These are phyloP conservation scores for Coemansia aciculifera DNA, from an alignment of 192 early-diverging fungal genomes.

Conservation along the genomic window DNA sequence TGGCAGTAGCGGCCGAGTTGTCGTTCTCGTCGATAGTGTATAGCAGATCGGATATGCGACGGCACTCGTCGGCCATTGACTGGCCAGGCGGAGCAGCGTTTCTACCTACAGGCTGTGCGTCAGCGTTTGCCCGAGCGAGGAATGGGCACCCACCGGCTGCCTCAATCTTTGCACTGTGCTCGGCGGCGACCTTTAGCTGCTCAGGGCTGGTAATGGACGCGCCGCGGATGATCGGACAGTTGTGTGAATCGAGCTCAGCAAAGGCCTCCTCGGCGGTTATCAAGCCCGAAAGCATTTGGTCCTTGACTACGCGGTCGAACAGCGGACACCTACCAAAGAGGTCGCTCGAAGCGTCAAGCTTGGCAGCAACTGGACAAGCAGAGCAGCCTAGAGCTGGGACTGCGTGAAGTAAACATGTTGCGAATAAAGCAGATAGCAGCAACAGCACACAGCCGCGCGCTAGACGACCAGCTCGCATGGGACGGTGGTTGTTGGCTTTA, in stretches of 20 bases:
- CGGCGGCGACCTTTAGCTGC: slow-evolving; percentile 38
- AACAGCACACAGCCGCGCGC: slow-evolving; percentile 3
- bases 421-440: not conserved
- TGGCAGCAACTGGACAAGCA: not conserved
- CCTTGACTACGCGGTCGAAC: slow-evolving; percentile 44
- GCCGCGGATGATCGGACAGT: slow-evolving; percentile 55
- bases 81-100: slow-evolving; percentile 24
- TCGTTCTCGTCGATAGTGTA: slow-evolving; percentile 32
- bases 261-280: slow-evolving; percentile 50
- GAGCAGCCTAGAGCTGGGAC: not conserved
- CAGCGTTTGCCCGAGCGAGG: slow-evolving; percentile 25
- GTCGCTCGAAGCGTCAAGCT: not conserved
- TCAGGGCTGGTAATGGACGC: slow-evolving; percentile 44
- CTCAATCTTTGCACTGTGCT: slow-evolving; percentile 15
- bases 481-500: not conserved
- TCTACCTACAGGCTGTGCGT: slow-evolving; percentile 10
- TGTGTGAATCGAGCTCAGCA: slow-evolving; percentile 49
- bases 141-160: slow-evolving; percentile 26
- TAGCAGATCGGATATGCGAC: slow-evolving; percentile 45
- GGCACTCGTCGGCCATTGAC: slow-evolving; percentile 55
- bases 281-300: slow-evolving; percentile 37
- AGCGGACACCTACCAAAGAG: slow-evolving; percentile 48
- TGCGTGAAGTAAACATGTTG: not conserved
- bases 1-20: not conserved
- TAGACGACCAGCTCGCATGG: slow-evolving; percentile 5